phyloP scores from a whole-genome alignment of 441 rosid species.

The Populus tomentosa region DNA sequence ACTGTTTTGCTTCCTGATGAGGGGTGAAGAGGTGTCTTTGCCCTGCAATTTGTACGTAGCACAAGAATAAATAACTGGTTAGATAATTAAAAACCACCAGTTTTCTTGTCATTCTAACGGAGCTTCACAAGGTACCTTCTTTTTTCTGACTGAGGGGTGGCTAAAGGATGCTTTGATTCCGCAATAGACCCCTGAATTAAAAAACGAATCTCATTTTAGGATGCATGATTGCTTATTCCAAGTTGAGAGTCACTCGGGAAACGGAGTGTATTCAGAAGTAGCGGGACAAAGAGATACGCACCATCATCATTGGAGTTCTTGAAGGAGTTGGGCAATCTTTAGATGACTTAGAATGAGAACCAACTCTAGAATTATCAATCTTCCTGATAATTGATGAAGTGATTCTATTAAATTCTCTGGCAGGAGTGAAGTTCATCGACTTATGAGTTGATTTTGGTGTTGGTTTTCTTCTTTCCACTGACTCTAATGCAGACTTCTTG shows the following conservation, averaged over 20 bases:
- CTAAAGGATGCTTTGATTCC: conserved; percentile 32
- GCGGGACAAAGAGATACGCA: conserved; percentile 15
- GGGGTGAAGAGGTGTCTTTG: conserved; percentile 38
- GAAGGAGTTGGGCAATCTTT: conserved; percentile 59
- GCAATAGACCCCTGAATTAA: conserved; percentile 37
- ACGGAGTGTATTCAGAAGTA: background rate
- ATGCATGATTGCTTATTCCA: background rate
- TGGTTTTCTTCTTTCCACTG: conserved; percentile 37
- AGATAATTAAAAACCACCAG: background rate
- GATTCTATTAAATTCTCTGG: conserved; percentile 34
- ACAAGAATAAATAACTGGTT: background rate
- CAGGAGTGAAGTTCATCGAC: conserved; percentile 48
- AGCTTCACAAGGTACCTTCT: conserved; percentile 40
- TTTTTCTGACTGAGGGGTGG: conserved; percentile 56
- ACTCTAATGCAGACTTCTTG: conserved; percentile 29
- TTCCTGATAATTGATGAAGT: conserved; percentile 47
- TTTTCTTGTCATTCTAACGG: background rate
- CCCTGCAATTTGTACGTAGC: conserved; percentile 31
- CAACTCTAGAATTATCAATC: conserved; percentile 50
- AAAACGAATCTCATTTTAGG: conserved; percentile 11
- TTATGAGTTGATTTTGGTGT: conserved; percentile 39
- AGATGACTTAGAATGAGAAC: conserved; percentile 33
- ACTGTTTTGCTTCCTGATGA: conserved; percentile 46
- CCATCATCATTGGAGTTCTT: conserved; percentile 55
- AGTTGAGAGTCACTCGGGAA: background rate